Conservation (phyloP, 2,329 filamentous ascomycete genomes). For the Thermothelomyces thermophilus region DNA sequence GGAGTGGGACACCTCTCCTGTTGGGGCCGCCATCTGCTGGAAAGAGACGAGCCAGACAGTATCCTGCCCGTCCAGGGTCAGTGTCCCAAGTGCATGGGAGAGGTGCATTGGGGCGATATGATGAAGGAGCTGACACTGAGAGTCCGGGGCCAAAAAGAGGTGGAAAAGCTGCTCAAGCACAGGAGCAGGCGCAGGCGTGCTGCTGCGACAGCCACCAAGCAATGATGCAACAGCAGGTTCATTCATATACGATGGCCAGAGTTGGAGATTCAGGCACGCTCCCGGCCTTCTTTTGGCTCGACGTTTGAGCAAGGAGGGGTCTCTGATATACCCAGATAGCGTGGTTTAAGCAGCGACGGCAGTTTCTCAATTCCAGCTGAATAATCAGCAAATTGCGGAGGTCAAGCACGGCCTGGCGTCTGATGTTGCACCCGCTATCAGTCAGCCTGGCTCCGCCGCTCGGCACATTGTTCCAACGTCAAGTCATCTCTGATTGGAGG, state of each 20-base stretch:
- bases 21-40: constrained; percentile 49
- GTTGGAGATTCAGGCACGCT: neutral
- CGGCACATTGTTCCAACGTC: constrained; percentile 10
- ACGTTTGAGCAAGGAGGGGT: too few relatives aligned
- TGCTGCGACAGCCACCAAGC: constrained; percentile 6
- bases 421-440: neutral
- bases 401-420: too few relatives aligned
- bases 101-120: constrained; percentile 66
- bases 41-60: constrained; percentile 29
- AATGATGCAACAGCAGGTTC: neutral
- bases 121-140: constrained; percentile 77
- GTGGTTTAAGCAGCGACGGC: too few relatives aligned
- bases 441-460: neutral
- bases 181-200: constrained; percentile 32
- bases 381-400: too few relatives aligned
- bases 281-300: neutral
- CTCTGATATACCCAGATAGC: too few relatives aligned
- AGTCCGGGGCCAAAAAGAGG: constrained; percentile 60
- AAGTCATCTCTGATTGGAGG: constrained; percentile 14
- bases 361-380: too few relatives aligned
- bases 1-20: constrained; percentile 54
- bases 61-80: constrained; percentile 61
- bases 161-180: constrained; percentile 60
- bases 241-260: neutral
- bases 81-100: constrained; percentile 63